phyloP scores from a whole-genome alignment of 2,329 filamentous ascomycete species.

The Chaetomiaceae sp. region DNA sequence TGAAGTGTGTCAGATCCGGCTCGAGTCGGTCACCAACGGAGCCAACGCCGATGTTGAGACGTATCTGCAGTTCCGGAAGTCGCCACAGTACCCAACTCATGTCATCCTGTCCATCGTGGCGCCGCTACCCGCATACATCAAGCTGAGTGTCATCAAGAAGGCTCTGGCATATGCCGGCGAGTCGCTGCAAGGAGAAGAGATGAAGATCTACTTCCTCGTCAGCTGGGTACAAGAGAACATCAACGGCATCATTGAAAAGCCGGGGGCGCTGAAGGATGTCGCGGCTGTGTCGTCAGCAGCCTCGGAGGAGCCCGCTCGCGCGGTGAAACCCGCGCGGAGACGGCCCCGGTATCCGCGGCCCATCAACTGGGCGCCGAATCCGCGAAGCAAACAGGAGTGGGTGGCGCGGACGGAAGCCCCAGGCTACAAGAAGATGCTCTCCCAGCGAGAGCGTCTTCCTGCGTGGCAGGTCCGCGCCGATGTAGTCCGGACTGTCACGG shows the following conservation, averaged over 20 bases:
- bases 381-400: constrained; percentile 62
- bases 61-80: constrained; percentile 61
- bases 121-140: constrained; percentile 83
- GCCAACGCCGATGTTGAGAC: constrained; percentile 46
- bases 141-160: constrained; percentile 77
- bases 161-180: constrained; percentile 64
- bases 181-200: constrained; percentile 73
- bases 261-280: constrained; percentile 78
- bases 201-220: constrained; percentile 79
- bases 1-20: constrained; percentile 62
- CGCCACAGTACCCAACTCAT: constrained; percentile 65
- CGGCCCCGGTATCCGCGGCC: constrained; percentile 46
- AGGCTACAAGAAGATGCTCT: constrained; percentile 68
- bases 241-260: constrained; percentile 73
- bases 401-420: constrained; percentile 56
- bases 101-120: constrained; percentile 64
- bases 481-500: constrained; percentile 68
- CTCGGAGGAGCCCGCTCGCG: constrained; percentile 41
- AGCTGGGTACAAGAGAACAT: constrained; percentile 90
- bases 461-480: constrained; percentile 78
- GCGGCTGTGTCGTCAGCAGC: constrained; percentile 67
- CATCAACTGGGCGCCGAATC: constrained; percentile 58
- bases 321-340: constrained; percentile 23
- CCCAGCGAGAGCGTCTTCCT: constrained; percentile 66
- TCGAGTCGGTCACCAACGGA: constrained; percentile 51